Base-by-base conservation (phyloP, 2,329 filamentous ascomycete genomes). In the Claviceps maximensis region DNA sequence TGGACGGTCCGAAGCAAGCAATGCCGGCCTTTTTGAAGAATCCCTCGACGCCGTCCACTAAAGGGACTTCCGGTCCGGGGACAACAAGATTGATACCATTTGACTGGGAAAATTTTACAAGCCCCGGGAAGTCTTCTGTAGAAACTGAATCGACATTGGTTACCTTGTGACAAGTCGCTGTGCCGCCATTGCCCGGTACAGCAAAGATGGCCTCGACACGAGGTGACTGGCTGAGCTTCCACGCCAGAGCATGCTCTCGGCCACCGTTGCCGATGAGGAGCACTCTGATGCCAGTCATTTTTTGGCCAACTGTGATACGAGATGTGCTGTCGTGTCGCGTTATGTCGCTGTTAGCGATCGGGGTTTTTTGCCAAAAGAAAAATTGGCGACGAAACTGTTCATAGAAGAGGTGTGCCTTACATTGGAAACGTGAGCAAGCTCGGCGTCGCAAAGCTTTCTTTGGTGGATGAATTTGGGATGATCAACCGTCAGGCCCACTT, bases 251-350 rank as follows among this genome's bases (percentile, higher is more conserved):
- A 71, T 97, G 89, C 72, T 98, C 93, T 62, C 93, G 84, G 61
- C 91, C 93, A 60, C 93, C 93, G 66, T 91, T 95, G 63, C 93
- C 91, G 59, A 97, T 83, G 58, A 97, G 82, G 58, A 97, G 83
- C 60, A 96, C 77, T 60, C 83, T 79, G 58, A 89, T 75, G 53
- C 65, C 61, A 31, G 65, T 59, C 64, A 68, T 67, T 23, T 12
- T 12, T 45, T 5, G 33, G n/a, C 5, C 21, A 21, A 8, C 38
- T 21, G 12, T 23, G n/a, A 19, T 21, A 19, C 5, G 12, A 47
- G 6, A 15, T 13, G 21, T 42, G 40, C 40, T 44, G 9, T 23
- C 40, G 49, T 15, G 33, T 36, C 15, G 29, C 19, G n/a, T 44
- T n/a, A 33, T 41, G 15, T 29, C n/a, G 44, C 50, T 49, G 47